A percentile compares a stretch with the other conserved stretches of the same genome.
Conservation (phyloP, 805 yeast genomes). For the Kodamaea sagamina region DNA sequence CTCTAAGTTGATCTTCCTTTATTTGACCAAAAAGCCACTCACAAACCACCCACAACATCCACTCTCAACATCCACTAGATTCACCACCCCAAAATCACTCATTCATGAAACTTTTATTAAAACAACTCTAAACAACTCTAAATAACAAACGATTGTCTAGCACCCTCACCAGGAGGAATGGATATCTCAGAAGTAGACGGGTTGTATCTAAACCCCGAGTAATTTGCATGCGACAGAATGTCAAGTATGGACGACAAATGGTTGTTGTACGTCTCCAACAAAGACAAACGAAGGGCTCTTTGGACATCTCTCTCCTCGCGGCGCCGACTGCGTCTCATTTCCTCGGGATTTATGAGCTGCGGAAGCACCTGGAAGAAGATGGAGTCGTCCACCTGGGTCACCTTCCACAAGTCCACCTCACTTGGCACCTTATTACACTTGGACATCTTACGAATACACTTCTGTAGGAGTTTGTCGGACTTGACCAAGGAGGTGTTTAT, state of each 20-base stretch:
- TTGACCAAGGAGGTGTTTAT: slow-evolving; percentile 24
- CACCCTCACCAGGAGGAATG: neutral
- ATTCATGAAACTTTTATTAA: too few relatives aligned
- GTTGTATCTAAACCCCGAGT: slow-evolving; percentile 10
- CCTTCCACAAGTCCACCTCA: slow-evolving; percentile 22
- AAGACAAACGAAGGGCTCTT: slow-evolving; percentile 1
- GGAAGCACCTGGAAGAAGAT: slow-evolving; percentile 24
- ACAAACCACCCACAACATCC: too few relatives aligned
- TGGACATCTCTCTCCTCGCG: slow-evolving; percentile 7
- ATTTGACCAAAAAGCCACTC: too few relatives aligned
- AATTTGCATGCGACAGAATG: slow-evolving; percentile 6
- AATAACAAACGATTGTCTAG: too few relatives aligned
- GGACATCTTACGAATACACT: slow-evolving; percentile 22
- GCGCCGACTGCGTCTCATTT: neutral
- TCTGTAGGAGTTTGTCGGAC: slow-evolving; percentile 19
- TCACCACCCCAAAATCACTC: too few relatives aligned
- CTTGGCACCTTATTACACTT: slow-evolving; percentile 21
- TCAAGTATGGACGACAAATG: slow-evolving; percentile 4
- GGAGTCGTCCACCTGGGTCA: slow-evolving; percentile 26
- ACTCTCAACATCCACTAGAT: too few relatives aligned
- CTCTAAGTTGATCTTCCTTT: too few relatives aligned
- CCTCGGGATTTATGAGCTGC: slow-evolving; percentile 18
- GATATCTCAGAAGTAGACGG: neutral
- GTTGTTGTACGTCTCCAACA: slow-evolving; percentile 10
- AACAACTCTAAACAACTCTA: too few relatives aligned